Base-by-base conservation (phyloP, 768 basidiomycete genomes). In the Boletus sp. region DNA sequence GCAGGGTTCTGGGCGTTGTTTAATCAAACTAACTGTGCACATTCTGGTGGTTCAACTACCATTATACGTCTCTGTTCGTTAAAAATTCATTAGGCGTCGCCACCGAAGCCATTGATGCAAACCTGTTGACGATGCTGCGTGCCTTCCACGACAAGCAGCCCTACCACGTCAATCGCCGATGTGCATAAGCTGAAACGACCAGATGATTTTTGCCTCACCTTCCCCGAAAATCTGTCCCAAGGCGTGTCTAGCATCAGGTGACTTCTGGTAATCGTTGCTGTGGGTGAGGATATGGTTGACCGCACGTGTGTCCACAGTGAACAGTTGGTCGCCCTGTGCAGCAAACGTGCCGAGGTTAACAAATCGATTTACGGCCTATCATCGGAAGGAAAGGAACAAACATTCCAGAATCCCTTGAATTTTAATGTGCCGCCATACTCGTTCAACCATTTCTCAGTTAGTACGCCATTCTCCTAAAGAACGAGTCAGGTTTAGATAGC, bases 231-330 rank as follows among this genome's bases (percentile, higher is more conserved):
- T 64, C 12, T 67, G 68, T 14, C 67, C 57, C 6, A 87, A 66
- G 39, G 53, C 66, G 37, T 69, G 74, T 11, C 80, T 73, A 7
- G 70, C 61, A 1, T 65, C 59, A 11, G 75, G 73, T 0, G 85
- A 77, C 60, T 89, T 90, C 56, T 81, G 79, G 58, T 85, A 90
- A 40, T 76, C 71, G 32, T 78, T 68, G 29, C 72, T 72, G 54
- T 87, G 83, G 58, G 78, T 76, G 14, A 92, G 73, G 50, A 93
- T 75, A 60, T 91, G 83, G 42, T 79, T 78, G 36, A 92, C 39
- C 0, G 87, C 89, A 29, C 81, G 80, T 0, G 81, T 73, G 62
- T 91, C 90, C 50, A 76, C 67, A 0, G 86, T 88, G 65, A 78
- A 78, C 10, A 90, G 67, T 7, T 80, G 76, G 17, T 69, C 53